These are phyloP conservation scores for Macadamia integrifolia DNA, from an alignment of 164 flowering plant genomes.

Conservation along the genomic window DNA sequence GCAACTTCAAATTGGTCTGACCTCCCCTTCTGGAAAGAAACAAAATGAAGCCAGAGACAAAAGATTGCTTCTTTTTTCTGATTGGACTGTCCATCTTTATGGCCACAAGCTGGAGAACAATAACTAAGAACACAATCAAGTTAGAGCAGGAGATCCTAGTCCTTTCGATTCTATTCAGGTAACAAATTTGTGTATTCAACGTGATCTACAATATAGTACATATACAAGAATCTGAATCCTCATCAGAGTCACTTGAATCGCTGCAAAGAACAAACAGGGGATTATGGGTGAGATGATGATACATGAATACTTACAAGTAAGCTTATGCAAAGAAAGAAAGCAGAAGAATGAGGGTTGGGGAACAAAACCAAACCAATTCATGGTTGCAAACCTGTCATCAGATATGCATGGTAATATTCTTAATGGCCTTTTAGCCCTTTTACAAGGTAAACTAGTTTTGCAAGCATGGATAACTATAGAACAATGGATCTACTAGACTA, in stretches of 20 bases:
- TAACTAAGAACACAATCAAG: background rate
- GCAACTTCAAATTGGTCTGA: background rate
- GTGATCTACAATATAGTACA: conserved; percentile 58
- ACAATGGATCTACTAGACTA: too few relatives aligned
- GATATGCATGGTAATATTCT: too few relatives aligned
- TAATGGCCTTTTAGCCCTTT: too few relatives aligned
- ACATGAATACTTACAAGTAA: background rate
- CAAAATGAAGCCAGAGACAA: background rate
- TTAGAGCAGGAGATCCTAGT: too few relatives aligned
- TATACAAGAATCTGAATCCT: conserved; percentile 62
- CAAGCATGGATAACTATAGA: too few relatives aligned
- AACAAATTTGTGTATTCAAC: conserved; percentile 5
- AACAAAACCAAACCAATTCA: too few relatives aligned
- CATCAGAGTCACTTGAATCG: conserved; percentile 63
- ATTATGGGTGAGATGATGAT: background rate
- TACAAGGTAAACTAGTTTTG: too few relatives aligned
- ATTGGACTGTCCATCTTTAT: background rate
- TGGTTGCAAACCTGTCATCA: too few relatives aligned
- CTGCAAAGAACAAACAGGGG: conserved; percentile 28
- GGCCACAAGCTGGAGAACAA: background rate
- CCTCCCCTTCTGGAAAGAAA: background rate
- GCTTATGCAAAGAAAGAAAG: too few relatives aligned
- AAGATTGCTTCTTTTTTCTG: background rate
- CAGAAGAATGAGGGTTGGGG: too few relatives aligned
- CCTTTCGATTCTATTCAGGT: background rate